These are phyloP conservation scores for Solanum lycopersicoides DNA, from an alignment of 257 asterid species.

Conservation along the genomic window DNA sequence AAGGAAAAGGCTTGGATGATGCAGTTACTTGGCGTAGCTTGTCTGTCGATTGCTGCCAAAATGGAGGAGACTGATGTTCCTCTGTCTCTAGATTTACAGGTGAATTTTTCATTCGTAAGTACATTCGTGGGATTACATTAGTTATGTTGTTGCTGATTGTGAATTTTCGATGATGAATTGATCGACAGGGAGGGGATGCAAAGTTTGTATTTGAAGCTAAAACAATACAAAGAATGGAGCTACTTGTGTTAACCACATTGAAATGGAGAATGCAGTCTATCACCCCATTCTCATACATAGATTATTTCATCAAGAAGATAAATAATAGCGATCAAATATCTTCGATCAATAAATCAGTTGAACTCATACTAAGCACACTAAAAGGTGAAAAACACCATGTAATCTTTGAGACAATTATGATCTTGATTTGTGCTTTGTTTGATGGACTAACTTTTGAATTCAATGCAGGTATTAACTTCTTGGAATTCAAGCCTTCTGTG, in stretches of 20 bases:
- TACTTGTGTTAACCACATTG: constrained; percentile 27
- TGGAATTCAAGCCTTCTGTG: constrained; percentile 37
- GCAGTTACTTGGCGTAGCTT: constrained; percentile 30
- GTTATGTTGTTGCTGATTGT: neutral
- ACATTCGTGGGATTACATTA: neutral
- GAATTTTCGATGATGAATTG: neutral
- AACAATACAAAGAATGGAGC: constrained; percentile 39
- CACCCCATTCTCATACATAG: constrained; percentile 34
- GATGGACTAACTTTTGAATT: neutral
- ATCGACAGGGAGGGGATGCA: constrained; percentile 11
- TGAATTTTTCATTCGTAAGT: neutral
- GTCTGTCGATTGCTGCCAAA: constrained; percentile 39
- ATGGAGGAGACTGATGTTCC: constrained; percentile 40
- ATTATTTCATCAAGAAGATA: constrained; percentile 21
- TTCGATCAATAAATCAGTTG: constrained; percentile 10
- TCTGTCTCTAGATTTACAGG: constrained; percentile 28
- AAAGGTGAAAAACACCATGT: constrained; percentile 23
- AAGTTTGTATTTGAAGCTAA: constrained; percentile 22
- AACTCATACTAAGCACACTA: constrained; percentile 18
- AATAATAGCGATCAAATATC: constrained; percentile 2
- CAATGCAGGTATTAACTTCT: constrained; percentile 28
- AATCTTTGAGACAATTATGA: neutral
- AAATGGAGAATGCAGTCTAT: constrained; percentile 36
- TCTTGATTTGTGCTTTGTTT: neutral
- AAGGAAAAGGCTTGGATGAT: constrained; percentile 29